Percentiles rank a stretch among this genome's conserved stretches.
phyloP scores from a whole-genome alignment of 495 filamentous ascomycete species.

The Hamigera avellanea region DNA sequence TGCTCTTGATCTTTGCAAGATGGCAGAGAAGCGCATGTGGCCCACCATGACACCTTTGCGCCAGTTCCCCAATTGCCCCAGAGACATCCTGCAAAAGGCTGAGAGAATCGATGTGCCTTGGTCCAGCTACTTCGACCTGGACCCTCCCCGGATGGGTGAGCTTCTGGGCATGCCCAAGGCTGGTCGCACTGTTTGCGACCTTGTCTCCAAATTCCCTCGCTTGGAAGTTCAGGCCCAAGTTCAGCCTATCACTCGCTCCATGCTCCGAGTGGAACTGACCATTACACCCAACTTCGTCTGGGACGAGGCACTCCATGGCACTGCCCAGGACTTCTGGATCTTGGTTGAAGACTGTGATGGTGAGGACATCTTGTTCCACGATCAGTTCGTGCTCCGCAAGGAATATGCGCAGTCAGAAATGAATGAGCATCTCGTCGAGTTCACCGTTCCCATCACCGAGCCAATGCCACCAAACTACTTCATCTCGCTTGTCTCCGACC shows the following conservation, averaged over 20 bases:
- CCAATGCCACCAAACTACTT: constrained; percentile 99
- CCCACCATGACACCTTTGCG: constrained; percentile 92
- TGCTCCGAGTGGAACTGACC: constrained; percentile 87
- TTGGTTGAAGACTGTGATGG: constrained; percentile 95
- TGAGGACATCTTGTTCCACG: constrained; percentile 90
- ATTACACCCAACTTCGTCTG: constrained; percentile 95
- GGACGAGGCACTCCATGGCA: constrained; percentile 82
- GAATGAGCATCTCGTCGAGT: constrained; percentile 95
- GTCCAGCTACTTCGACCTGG: constrained; percentile 86
- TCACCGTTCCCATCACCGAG: constrained; percentile 91
- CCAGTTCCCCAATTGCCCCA: constrained; percentile 72
- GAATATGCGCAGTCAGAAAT: constrained; percentile 69
- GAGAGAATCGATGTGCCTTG: constrained; percentile 94
- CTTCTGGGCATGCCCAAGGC: constrained; percentile 85
- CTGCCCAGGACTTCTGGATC: constrained; percentile 91
- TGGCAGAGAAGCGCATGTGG: constrained; percentile 99
- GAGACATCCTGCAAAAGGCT: constrained; percentile 81
- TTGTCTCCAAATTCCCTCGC: constrained; percentile 87
- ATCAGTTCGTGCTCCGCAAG: constrained; percentile 82
- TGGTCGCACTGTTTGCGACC: constrained; percentile 69
- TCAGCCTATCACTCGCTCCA: constrained; percentile 87
- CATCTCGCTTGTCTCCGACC: constrained; percentile 82
- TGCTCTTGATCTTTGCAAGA: constrained; percentile 92
- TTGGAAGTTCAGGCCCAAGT: constrained; percentile 86
- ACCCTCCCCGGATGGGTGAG: constrained; percentile 95